Evolutionary conservation across 2,329 filamentous ascomycete genomes (phyloP), one percentile per base, ranked within the genome.

Genomic region (Thelonectria rubi): DNA sequence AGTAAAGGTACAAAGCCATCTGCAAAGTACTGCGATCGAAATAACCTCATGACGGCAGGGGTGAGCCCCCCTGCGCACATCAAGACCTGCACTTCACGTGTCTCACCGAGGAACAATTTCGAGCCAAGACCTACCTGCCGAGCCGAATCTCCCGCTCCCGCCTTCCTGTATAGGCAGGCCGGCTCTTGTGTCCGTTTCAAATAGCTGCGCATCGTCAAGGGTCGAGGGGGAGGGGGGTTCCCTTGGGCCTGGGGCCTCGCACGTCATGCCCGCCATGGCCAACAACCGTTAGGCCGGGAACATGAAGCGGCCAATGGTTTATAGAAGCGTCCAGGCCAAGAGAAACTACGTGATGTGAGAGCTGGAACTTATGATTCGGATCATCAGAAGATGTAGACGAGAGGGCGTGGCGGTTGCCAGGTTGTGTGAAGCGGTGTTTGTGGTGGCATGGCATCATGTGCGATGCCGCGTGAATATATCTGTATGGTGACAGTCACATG

Each of bases 221-320:
- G 48, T 32, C 14, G 32, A 24, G 18, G 24, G 24, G n/a, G 7
- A 24, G 24, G 24, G 24, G 24, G 4, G 4, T 7, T 4, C 21
- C 21, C 7, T 24, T 24, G 21, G 32, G 50, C 17, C 50, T 59
- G 54, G 57, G 57, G 45, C 34, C 30, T 59, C 57, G 58, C 58
- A 61, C 58, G 58, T 54, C 53, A 61, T 61, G 37, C 32, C 58
- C 34, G 52, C 58, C 58, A 61, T 47, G 48, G 34, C 53, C 54
- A 55, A 48, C 42, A 56, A 21, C 58, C 58, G 58, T 61, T 61
- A 61, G 58, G 3, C 48, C 55, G 30, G 32, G 43, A 34, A 15
- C 12, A 24, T 17, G 37, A 18, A 10, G 30, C 47, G 39, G 21
- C 58, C 58, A 61, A 57, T 61, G 18, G 40, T 45, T 49, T 30